Base-by-base conservation (phyloP, 2,329 filamentous ascomycete species). In the Aureobasidium lini region DNA sequence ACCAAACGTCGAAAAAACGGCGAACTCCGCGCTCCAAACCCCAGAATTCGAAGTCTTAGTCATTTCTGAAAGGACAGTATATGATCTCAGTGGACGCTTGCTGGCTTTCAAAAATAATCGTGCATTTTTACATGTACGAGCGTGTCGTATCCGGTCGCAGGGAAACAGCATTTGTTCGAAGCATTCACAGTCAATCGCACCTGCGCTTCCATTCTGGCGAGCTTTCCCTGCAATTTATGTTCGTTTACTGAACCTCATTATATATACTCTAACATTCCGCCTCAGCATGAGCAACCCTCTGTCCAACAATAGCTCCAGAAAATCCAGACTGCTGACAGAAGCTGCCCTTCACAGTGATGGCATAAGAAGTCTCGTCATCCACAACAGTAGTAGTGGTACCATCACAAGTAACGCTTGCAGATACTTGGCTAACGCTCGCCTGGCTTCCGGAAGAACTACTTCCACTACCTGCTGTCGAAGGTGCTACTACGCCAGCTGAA, bases 231-330 rank as follows among this genome's bases (percentile, higher is more conserved):
- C n/a, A n/a, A n/a, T 23, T 23, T 3, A 23, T 23, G 23, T 23
- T 3, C 23, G 18, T 23, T 23, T 23, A 23, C 18, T 23, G 18
- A 23, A 23, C 18, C 18, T 23, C 18, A 23, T 23, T 23, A 44
- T 28, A 28, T 6, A 10, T 13, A 16, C 11, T 8, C 4, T 31
- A 54, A 29, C 50, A 54, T 16, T 54, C 15, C 2, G 50, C 50
- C 28, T 54, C 50, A 23, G 50, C 34, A 43, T 43, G n/a, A 43
- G 50, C 50, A 43, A 34, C 39, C 15, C 50, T 54, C 50, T 54
- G 50, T 54, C 50, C 50, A 43, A n/a, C 37, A 15, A 54, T 42
- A 32, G 50, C 50, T 0, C 50, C 50, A 10, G 50, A 54, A 15
- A 54, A 54, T 13, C 50, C 50, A 13, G 50, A 42, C 1, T 7